Conservation (phyloP, 768 basidiomycete species). For the Suillus spraguei region DNA sequence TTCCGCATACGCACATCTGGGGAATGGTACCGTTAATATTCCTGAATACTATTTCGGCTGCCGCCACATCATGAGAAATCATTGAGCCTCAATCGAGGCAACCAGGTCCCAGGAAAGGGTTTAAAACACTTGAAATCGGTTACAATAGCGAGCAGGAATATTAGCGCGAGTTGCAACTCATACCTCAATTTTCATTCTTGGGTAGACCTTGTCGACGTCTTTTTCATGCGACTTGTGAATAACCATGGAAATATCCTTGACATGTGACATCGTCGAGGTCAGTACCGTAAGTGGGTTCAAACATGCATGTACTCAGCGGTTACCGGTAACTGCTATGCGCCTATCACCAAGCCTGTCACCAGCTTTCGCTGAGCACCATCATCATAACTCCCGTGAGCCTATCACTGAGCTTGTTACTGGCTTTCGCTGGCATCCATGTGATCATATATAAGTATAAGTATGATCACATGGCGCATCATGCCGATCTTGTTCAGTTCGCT, state of each 20-base stretch:
- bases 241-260: neutral
- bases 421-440: neutral
- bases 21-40: neutral
- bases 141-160: neutral
- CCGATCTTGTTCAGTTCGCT: neutral
- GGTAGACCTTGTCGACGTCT: neutral
- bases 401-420: neutral
- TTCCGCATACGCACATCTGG: neutral
- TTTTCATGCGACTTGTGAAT: neutral
- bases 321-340: neutral
- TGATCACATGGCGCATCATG: neutral
- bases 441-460: neutral
- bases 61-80: neutral
- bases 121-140: neutral
- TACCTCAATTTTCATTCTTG: neutral
- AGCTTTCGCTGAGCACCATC: too few relatives aligned
- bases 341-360: too few relatives aligned
- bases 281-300: neutral
- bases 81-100: neutral
- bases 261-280: neutral
- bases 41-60: neutral
- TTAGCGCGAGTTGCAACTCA: neutral
- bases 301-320: neutral
- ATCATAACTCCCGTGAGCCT: too few relatives aligned
- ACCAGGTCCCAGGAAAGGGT: neutral